Conservation (phyloP, 495 filamentous ascomycete genomes). For the Letharia lupina region DNA sequence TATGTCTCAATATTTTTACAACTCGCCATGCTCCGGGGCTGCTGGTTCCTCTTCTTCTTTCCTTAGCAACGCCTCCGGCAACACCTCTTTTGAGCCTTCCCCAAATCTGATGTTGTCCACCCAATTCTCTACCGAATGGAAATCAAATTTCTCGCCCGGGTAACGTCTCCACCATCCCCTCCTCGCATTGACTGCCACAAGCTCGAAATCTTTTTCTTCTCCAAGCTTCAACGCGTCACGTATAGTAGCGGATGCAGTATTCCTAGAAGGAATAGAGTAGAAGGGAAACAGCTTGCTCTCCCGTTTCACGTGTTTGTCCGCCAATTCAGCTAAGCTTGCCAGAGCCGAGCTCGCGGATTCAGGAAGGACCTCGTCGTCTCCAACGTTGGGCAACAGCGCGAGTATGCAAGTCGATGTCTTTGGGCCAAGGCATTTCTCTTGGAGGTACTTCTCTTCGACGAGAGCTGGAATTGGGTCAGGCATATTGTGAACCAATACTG, state of each 20-base stretch:
- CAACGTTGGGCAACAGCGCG: conserved; percentile 57
- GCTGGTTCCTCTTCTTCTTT: conserved; percentile 13
- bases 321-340: conserved; percentile 59
- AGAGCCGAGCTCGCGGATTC: conserved; percentile 47
- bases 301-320: conserved; percentile 59
- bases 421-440: conserved; percentile 59
- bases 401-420: conserved; percentile 83
- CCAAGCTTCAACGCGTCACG: conserved; percentile 53
- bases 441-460: conserved; percentile 49
- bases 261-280: conserved; percentile 60
- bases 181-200: conserved; percentile 77
- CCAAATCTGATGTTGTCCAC: conserved; percentile 81
- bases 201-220: conserved; percentile 44
- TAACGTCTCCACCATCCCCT: conserved; percentile 79
- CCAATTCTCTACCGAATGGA: conserved; percentile 66
- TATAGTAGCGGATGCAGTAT: conserved; percentile 47
- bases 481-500: conserved; percentile 37
- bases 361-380: conserved; percentile 35
- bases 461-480: conserved; percentile 43
- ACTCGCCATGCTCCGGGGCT: conserved; percentile 19
- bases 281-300: conserved; percentile 71
- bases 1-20: conserved; percentile 10
- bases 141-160: conserved; percentile 45
- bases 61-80: conserved; percentile 63
- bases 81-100: conserved; percentile 69